These are phyloP conservation scores for Madurella mycetomatis DNA, from an alignment of 2,329 filamentous ascomycete species.

Conservation along the genomic window DNA sequence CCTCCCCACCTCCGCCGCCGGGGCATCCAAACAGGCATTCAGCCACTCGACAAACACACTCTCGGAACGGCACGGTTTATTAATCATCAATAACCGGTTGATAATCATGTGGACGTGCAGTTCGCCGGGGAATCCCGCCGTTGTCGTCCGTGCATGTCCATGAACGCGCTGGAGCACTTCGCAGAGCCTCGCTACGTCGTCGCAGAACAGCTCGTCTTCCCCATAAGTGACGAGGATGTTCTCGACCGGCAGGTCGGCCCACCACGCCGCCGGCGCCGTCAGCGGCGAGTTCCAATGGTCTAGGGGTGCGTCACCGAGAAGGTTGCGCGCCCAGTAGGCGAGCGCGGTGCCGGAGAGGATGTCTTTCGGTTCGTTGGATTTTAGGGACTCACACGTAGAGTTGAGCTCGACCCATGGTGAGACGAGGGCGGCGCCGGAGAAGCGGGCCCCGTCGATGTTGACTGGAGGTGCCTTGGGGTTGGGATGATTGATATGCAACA, in stretches of 20 bases:
- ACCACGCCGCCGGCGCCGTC: background rate
- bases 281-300: background rate
- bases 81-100: background rate
- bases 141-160: background rate
- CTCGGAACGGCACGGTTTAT: background rate
- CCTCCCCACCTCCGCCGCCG: no score
- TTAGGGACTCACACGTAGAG: no score
- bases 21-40: no score
- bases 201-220: background rate
- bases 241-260: background rate
- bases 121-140: background rate
- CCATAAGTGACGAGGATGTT: background rate
- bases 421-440: no score
- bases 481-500: no score
- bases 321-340: background rate
- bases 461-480: no score
- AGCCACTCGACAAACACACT: background rate
- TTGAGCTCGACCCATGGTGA: no score
- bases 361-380: no score
- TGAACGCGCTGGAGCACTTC: background rate
- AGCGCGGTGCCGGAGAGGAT: background rate
- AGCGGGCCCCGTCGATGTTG: no score
- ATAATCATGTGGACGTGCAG: conserved; percentile 1
- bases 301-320: background rate
- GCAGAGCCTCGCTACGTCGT: background rate